Evolutionary conservation across 352 stramenopile genomes (phyloP), one percentile per base, ranked within the genome.

Genomic region (Elongisporangium undulatum): DNA sequence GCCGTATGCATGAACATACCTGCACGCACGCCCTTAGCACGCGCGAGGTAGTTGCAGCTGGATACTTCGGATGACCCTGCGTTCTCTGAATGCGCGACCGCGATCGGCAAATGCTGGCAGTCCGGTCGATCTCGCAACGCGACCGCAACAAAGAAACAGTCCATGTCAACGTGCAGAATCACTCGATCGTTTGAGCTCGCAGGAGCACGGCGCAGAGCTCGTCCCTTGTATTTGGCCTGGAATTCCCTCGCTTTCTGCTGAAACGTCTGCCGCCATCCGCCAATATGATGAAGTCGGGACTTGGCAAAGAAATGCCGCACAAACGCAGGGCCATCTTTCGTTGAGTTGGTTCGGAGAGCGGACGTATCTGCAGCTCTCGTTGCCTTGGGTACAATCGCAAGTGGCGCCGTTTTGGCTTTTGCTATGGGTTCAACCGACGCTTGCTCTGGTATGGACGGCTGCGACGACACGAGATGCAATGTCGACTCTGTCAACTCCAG

Each of bases 131-230:
- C 91, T 24, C 83, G 66, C 20, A 98, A 71, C 13, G 85, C 90
- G 8, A 99, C 95, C 10, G 87, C 77, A 3, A 95, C 95, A 68
- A 99, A 99, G 75, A 99, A 99, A 59, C 90, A 98, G 71, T 99
- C 96, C 95, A 99, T 98, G 69, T 99, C 96, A 0, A 99, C 85
- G 56, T 99, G 95, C 53, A 98, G 70, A 48, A 99, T 93, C 48
- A 96, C 93, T 0, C 92, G 84, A 17, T 89, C 58, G 20, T 26
- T 71, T 0, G 76, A 87, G 8, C 59, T 69, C 8, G 65, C 21
- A 0, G 69, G 16, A 12, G 68, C 78, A 52, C 72, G 74, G 13
- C 24, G 56, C 29, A 92, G 69, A 0, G 51, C 50, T 16, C 55
- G 49, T 4, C 85, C 82, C 57, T 72, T 78, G 61, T 92, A 92